These are phyloP conservation scores for Fusarium sp. DNA, from an alignment of 2,329 filamentous ascomycete genomes.

Conservation along the genomic window DNA sequence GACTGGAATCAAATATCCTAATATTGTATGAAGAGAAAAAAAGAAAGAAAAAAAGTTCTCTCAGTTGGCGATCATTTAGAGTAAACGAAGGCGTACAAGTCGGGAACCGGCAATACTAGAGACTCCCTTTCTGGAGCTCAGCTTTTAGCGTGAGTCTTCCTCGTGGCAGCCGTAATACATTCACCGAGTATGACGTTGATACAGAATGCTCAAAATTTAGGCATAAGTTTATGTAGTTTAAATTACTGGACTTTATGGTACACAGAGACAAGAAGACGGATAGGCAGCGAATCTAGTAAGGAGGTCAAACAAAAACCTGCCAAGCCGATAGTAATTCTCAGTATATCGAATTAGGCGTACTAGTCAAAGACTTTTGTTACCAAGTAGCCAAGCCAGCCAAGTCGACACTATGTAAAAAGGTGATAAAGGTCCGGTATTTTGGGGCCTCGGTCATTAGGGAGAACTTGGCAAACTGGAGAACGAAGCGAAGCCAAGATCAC, in stretches of 20 bases:
- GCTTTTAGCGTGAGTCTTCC: neutral
- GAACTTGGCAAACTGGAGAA: conserved; percentile 11
- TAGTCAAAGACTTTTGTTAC: neutral
- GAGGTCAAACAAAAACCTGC: neutral
- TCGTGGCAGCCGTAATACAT: neutral
- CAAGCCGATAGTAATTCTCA: neutral
- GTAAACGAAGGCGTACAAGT: neutral
- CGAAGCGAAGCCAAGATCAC: neutral
- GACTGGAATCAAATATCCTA: too few relatives aligned
- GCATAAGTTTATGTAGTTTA: neutral
- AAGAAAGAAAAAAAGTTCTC: neutral
- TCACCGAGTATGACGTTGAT: neutral
- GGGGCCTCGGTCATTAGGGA: conserved; percentile 1
- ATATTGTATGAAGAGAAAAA: neutral
- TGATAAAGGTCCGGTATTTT: neutral
- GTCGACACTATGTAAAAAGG: neutral
- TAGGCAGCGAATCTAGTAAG: neutral
- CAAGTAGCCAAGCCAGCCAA: conserved; percentile 2
- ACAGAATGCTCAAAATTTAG: neutral
- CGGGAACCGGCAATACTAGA: neutral
- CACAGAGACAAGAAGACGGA: neutral
- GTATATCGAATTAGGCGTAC: neutral
- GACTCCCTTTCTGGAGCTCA: neutral
- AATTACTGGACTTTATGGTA: neutral
- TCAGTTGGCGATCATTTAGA: neutral